Base-by-base conservation (phyloP, 2,329 filamentous ascomycete genomes). In the Fusarium nisikadoi region DNA sequence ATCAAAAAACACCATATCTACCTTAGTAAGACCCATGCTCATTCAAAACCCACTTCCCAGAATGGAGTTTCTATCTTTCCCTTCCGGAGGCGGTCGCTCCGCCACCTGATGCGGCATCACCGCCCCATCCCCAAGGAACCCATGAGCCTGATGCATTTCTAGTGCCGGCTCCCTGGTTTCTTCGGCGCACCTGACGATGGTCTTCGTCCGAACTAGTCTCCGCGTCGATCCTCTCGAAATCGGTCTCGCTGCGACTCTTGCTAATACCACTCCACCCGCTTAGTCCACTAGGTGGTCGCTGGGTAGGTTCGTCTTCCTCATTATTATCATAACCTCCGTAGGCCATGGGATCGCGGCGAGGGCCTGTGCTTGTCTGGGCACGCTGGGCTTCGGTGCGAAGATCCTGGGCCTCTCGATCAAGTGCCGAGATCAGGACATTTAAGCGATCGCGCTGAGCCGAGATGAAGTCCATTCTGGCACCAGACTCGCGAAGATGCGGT, bases 181-280 rank as follows among this genome's bases (percentile, higher is more conserved):
- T 80, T 68, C 78, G 78, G 60, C 81, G 78, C 31, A 82, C 76
- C 23, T 75, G 77, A 14, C 75, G 84, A 36, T 53, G 49, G 35
- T 84, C 85, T 49, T 89, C 88, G 77, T 89, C 90, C 31, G 84
- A 84, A 14, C 87, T 87, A 76, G 90, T 92, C 78, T 95, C 92
- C 38, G 91, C 90, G 70, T 96, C 93, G 74, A 97, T 93, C 80
- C 94, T 93, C 78, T 97, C 94, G 78, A 98, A 98, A 75, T 97
- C 95, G 25, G 89, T 89, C 79, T 97, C 94, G 80, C 93, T 97
- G 71, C 91, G 90, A 78, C 93, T 95, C 83, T 95, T 95, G 76
- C 89, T 92, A 76, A 97, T 83, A 6, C 85, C 89, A 68, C 86
- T 88, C 75, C 81, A 81, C 55, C 80, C 80, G 72, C 85, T 86